Percentiles rank a stretch among this genome's conserved stretches.
phyloP scores from a whole-genome alignment of 2,329 filamentous ascomycete species.

The Aureobasidium musti region DNA sequence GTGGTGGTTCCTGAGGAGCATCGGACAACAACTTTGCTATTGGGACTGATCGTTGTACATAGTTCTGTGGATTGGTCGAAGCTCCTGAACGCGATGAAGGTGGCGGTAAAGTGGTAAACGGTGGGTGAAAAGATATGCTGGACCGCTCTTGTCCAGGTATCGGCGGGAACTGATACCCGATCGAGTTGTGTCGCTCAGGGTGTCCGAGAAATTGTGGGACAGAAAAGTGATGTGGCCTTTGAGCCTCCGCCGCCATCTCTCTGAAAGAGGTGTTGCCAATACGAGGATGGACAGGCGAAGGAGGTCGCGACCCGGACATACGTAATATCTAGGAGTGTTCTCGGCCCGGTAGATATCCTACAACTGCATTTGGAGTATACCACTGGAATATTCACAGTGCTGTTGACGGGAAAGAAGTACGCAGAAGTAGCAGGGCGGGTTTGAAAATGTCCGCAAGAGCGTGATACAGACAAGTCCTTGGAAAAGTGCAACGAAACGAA shows the following conservation, averaged over 20 bases:
- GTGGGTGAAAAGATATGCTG: slow-evolving; percentile 14
- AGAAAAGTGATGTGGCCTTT: slow-evolving; percentile 47
- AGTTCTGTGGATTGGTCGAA: slow-evolving; percentile 19
- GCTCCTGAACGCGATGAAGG: slow-evolving; percentile 4
- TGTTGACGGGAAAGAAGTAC: slow-evolving; percentile 3
- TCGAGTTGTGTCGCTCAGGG: slow-evolving; percentile 37
- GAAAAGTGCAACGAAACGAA: slow-evolving; percentile 22
- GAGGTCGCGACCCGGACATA: slow-evolving; percentile 39
- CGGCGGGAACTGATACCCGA: slow-evolving; percentile 4
- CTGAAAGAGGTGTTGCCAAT: slow-evolving; percentile 39
- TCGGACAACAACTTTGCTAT: slow-evolving; percentile 25
- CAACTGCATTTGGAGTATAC: slow-evolving; percentile 27
- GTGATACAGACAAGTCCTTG: slow-evolving; percentile 19
- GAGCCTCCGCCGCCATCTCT: slow-evolving; percentile 51
- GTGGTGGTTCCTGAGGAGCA: slow-evolving; percentile 17
- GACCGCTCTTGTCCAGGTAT: slow-evolving; percentile 16
- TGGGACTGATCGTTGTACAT: slow-evolving; percentile 25
- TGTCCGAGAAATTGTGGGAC: slow-evolving; percentile 45
- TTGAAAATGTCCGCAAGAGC: neutral
- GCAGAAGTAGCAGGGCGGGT: neutral
- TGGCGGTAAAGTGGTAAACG: slow-evolving; percentile 23
- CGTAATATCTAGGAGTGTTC: slow-evolving; percentile 22
- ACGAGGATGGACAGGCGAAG: slow-evolving; percentile 47
- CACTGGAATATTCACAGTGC: neutral
- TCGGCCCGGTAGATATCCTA: slow-evolving; percentile 1